Base-by-base conservation (phyloP, 768 basidiomycete genomes). In the Boletellus sp. region DNA sequence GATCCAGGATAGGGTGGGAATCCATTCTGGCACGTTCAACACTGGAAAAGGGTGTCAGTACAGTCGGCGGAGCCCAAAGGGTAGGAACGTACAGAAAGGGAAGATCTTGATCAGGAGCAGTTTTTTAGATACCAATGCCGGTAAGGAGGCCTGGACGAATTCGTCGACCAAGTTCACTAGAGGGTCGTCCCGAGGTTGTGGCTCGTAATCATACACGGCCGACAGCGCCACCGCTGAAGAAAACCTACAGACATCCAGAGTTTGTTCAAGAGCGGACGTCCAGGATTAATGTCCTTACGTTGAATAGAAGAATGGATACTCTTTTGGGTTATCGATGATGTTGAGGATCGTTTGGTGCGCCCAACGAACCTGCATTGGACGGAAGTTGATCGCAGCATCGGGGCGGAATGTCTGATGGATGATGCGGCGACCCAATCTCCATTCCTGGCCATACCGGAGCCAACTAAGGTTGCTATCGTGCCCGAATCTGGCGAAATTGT, bases 1-100 rank as follows among this genome's bases (percentile, higher is more conserved):
- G 53, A 74, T 65, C 8, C 49, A 51, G 7, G 72, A 70, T 10
- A 28, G 11, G 2, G 72, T 71, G 6, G 75, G 74, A 42, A 73
- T 53, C 72, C 74, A 76, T 16, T 59, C 67, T 55, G 54, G 52
- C 6, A 52, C 9, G 35, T 32, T 13, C 13, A 40, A 32, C 24
- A 60, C 59, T 56, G 11, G 3, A 44, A 4, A 4, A 15, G 19
- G 33, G 7, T 10, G n/a, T 31, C 7, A 31, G 11, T 5, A 1
- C 28, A 13, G 16, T 17, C 8, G 16, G 13, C 16, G 3, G 20
- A 8, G 7, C 12, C 11, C n/a, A 1, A 11, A n/a, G 10, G 3
- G 24, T 11, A 8, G 28, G 2, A 2, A 44, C 59, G 50, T 31
- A 61, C 58, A 32, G 40, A 61, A 60, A 1, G 59, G 59, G 19